Evolutionary conservation across 2,329 filamentous ascomycete genomes (phyloP).

Genomic region (Fusarium sublunatum): DNA sequence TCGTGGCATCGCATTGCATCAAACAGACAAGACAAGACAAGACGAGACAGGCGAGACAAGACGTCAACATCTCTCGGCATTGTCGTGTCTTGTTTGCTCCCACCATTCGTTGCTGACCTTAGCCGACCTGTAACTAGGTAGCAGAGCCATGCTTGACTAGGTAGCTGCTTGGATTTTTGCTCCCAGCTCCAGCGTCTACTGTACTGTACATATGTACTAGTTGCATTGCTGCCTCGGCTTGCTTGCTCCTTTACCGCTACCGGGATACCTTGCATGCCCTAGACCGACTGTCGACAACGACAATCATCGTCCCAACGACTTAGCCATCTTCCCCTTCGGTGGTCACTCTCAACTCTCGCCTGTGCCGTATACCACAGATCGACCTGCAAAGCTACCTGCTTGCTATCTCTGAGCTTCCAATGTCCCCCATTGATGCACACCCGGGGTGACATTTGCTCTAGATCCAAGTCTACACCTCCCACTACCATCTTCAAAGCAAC

Average conservation of each 20-base stretch:
- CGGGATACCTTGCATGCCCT: constrained; percentile 36
- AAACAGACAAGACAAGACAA: constrained; percentile 7
- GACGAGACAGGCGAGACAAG: constrained; percentile 6
- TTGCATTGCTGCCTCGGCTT: background rate
- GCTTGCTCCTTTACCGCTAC: constrained; percentile 29
- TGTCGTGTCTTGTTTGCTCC: constrained; percentile 8
- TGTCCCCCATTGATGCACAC: constrained; percentile 42
- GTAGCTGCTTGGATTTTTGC: constrained; percentile 5
- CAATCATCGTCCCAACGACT: constrained; percentile 38
- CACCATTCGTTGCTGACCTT: constrained; percentile 1
- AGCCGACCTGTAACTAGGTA: constrained; percentile 22
- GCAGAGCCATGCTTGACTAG: constrained; percentile 31
- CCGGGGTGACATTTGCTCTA: constrained; percentile 33
- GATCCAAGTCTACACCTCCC: constrained; percentile 26
- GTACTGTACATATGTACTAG: constrained; percentile 12
- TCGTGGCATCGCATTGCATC: constrained; percentile 41
- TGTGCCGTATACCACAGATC: constrained; percentile 28
- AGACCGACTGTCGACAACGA: constrained; percentile 36
- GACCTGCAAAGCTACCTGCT: constrained; percentile 34
- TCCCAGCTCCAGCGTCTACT: constrained; percentile 14
- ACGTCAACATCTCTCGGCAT: constrained; percentile 11
- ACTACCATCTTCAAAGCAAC: constrained; percentile 22
- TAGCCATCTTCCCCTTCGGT: constrained; percentile 34
- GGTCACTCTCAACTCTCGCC: constrained; percentile 38
- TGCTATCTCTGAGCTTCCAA: constrained; percentile 29